Conservation (phyloP, 306 rosid species). For the Echinosophora koreensis region DNA sequence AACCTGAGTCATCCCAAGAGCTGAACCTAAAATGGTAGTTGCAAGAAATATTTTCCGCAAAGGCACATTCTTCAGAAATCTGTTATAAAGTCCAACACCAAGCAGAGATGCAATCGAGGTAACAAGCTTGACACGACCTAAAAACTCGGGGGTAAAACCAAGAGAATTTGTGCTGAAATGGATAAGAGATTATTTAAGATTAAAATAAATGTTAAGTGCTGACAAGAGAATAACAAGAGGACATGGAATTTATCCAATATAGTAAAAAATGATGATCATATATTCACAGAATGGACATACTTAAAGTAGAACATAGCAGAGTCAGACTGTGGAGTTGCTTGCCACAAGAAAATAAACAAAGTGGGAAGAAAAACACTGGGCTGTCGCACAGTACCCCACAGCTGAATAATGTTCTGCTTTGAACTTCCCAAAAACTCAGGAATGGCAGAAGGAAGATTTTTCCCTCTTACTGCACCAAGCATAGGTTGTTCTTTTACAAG, state of each 20-base stretch:
- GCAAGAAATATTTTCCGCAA: slow-evolving; percentile 77
- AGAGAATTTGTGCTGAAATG: slow-evolving; percentile 89
- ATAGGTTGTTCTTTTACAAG: slow-evolving; percentile 86
- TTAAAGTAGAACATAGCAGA: slow-evolving; percentile 95
- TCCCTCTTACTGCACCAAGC: slow-evolving; percentile 56
- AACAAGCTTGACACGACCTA: slow-evolving; percentile 96
- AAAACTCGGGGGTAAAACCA: slow-evolving; percentile 89
- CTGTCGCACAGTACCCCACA: slow-evolving; percentile 82
- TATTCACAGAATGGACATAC: slow-evolving; percentile 63
- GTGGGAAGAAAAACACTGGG: slow-evolving; percentile 89
- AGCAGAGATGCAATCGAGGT: slow-evolving; percentile 90
- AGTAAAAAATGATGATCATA: slow-evolving; percentile 28
- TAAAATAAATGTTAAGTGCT: slow-evolving; percentile 25
- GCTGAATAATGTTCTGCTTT: slow-evolving; percentile 68
- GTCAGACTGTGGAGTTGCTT: slow-evolving; percentile 98
- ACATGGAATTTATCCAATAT: slow-evolving; percentile 32
- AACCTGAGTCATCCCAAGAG: slow-evolving; percentile 98
- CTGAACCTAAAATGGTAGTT: slow-evolving; percentile 77
- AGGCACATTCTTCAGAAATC: slow-evolving; percentile 86
- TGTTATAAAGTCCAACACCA: slow-evolving; percentile 96
- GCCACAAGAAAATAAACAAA: slow-evolving; percentile 94
- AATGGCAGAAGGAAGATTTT: slow-evolving; percentile 50
- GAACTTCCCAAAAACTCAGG: slow-evolving; percentile 72
- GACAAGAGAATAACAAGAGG: slow-evolving; percentile 29
- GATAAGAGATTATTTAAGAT: slow-evolving; percentile 41